Percentiles rank a stretch among this genome's conserved stretches.
Conservation (phyloP, 2,329 filamentous ascomycete species). For the Alternaria arbusti region DNA sequence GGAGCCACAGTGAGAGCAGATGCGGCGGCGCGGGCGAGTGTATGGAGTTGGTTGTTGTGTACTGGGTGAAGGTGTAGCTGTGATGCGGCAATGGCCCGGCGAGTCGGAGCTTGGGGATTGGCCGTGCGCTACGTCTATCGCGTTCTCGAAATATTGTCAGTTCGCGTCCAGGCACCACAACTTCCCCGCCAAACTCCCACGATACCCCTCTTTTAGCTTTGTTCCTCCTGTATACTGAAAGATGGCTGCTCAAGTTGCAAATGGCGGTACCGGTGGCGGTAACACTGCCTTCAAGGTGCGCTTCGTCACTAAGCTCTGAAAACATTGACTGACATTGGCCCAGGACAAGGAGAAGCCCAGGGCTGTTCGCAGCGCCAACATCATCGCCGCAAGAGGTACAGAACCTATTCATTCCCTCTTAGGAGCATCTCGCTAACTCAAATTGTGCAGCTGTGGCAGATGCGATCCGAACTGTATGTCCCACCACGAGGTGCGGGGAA, state of each 20-base stretch:
- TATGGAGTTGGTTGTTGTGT: conserved; percentile 23
- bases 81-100: conserved; percentile 31
- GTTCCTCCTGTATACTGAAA: conserved; percentile 17
- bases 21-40: neutral
- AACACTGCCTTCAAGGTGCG: conserved; percentile 72
- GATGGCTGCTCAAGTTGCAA: conserved; percentile 45
- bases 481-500: conserved; percentile 27
- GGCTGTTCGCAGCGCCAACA: conserved; percentile 94
- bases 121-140: conserved; percentile 17
- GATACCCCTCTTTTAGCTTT: conserved; percentile 26
- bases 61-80: conserved; percentile 23
- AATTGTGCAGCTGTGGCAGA: conserved; percentile 80
- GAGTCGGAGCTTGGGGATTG: conserved; percentile 18
- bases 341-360: conserved; percentile 96
- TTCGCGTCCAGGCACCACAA: conserved; percentile 35
- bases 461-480: conserved; percentile 82
- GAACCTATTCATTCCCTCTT: conserved; percentile 23
- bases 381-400: conserved; percentile 92
- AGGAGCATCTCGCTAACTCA: conserved; percentile 27
- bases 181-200: conserved; percentile 28
- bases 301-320: conserved; percentile 20
- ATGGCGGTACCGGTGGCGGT: conserved; percentile 54
- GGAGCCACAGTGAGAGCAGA: conserved; percentile 1
- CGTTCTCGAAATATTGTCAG: conserved; percentile 34
- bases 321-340: conserved; percentile 50